Evolutionary conservation across 305 asterid genomes (phyloP).

Genomic region (Fraxinus dipetala): DNA sequence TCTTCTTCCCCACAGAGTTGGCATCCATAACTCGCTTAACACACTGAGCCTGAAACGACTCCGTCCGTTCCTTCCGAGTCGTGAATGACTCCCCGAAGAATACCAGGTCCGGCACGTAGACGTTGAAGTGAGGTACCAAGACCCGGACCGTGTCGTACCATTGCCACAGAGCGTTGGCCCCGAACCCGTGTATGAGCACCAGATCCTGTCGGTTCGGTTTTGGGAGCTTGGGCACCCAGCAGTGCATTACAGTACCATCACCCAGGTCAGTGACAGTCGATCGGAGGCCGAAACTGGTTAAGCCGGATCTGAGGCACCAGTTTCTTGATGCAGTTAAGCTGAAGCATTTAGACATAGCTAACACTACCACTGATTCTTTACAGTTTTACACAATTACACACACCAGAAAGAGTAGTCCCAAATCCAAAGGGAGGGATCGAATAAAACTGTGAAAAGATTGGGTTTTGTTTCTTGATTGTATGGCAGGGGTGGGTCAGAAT

Average conservation of each 20-base stretch:
- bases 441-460: not conserved
- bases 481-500: not conserved
- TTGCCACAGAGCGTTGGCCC: constrained; percentile 63
- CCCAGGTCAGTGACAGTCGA: constrained; percentile 51
- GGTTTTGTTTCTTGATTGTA: not conserved
- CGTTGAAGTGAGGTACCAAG: constrained; percentile 45
- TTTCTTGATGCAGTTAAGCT: constrained; percentile 49
- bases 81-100: constrained; percentile 61
- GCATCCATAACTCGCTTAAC: constrained; percentile 49
- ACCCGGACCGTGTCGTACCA: constrained; percentile 43
- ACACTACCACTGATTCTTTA: not conserved
- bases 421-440: not conserved
- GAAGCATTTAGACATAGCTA: constrained; percentile 39
- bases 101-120: constrained; percentile 67
- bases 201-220: constrained; percentile 39
- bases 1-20: constrained; percentile 36
- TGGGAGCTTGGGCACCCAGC: constrained; percentile 57
- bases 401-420: not conserved
- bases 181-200: constrained; percentile 68
- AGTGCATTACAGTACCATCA: constrained; percentile 53
- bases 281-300: constrained; percentile 52
- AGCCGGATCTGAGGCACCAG: constrained; percentile 46
- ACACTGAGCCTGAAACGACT: constrained; percentile 59
- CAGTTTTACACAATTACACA: not conserved
- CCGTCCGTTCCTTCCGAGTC: constrained; percentile 53